phyloP scores from a whole-genome alignment of 306 rosid species.

The Cucumis hystrix region DNA sequence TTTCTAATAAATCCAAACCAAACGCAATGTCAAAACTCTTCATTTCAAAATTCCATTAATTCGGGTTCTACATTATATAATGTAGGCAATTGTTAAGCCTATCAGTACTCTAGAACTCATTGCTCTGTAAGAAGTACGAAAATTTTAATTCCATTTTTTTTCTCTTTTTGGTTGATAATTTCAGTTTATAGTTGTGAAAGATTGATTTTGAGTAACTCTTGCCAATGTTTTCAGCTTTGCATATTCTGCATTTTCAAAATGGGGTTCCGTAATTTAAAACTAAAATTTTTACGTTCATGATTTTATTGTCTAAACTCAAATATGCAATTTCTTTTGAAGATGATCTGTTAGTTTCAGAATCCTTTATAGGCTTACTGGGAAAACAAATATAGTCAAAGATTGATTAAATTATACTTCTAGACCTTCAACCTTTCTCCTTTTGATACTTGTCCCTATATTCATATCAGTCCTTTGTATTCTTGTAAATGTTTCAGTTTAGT shows the following conservation, averaged over 20 bases:
- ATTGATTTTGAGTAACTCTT: neutral
- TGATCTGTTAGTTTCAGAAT: neutral
- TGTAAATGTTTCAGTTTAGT: neutral
- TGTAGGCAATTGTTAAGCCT: neutral
- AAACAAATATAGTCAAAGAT: neutral
- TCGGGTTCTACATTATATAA: neutral
- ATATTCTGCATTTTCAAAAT: neutral
- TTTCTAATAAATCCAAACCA: neutral
- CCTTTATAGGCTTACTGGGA: neutral
- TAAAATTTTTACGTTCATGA: neutral
- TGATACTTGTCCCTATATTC: neutral
- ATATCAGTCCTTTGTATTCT: neutral
- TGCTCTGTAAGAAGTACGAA: neutral
- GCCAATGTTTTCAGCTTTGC: neutral
- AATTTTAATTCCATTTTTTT: neutral
- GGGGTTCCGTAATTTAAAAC: neutral
- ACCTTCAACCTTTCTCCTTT: too few relatives aligned
- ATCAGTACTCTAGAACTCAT: neutral
- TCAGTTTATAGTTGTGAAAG: neutral
- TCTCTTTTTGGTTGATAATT: too few relatives aligned
- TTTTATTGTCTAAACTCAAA: neutral
- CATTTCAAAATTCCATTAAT: neutral
- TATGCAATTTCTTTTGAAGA: neutral
- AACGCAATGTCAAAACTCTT: neutral
- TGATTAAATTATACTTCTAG: neutral